These are phyloP conservation scores for Hypomontagnella submonticulosa DNA, from an alignment of 495 filamentous ascomycete genomes.

Conservation along the genomic window DNA sequence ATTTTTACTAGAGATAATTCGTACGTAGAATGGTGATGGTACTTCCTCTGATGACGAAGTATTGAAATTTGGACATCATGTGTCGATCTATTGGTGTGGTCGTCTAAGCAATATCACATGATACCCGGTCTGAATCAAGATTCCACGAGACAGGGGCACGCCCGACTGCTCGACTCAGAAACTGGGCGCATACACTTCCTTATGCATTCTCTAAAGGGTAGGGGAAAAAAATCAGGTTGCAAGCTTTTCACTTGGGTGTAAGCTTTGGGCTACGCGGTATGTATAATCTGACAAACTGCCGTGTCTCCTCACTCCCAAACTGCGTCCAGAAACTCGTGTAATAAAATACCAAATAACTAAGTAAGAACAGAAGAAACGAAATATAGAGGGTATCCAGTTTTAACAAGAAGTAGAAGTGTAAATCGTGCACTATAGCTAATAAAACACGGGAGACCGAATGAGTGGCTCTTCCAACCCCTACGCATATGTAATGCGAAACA, in stretches of 20 bases:
- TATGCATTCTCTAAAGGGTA: no score
- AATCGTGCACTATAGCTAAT: conserved; percentile 6
- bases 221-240: neutral
- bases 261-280: neutral
- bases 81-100: conserved; percentile 10
- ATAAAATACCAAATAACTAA: neutral
- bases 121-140: conserved; percentile 6
- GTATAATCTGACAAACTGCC: conserved; percentile 15
- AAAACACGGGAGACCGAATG: conserved; percentile 19
- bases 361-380: conserved; percentile 15
- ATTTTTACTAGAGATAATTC: neutral
- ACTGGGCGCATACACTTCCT: neutral
- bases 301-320: neutral
- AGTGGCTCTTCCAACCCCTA: conserved; percentile 8
- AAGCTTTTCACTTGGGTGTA: neutral
- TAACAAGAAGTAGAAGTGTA: conserved; percentile 9
- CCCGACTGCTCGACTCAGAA: conserved; percentile 3
- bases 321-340: neutral
- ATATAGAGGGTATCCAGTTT: conserved; percentile 31
- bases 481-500: conserved; percentile 2
- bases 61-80: conserved; percentile 1
- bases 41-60: neutral
- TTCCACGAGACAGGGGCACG: conserved; percentile 20
- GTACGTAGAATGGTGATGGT: conserved; percentile 16
- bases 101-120: conserved; percentile 11